Conservation (phyloP, 345 rosid genomes). For the Eucalyptus grandis region DNA sequence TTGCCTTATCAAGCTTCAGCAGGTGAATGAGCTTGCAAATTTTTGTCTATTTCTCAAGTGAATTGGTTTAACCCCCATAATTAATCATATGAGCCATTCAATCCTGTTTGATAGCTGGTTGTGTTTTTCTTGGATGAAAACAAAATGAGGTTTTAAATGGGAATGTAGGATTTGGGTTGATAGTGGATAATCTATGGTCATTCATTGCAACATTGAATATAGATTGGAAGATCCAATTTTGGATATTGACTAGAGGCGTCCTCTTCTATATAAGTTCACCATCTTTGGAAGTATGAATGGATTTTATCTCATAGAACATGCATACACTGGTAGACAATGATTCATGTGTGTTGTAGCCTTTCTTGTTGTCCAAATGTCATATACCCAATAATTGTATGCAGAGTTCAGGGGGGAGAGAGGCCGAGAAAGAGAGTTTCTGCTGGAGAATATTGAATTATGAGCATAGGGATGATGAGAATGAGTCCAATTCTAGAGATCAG, state of each 20-base stretch:
- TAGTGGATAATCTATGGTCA: background rate
- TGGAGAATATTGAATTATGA: background rate
- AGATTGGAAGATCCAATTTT: background rate
- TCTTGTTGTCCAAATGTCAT: background rate
- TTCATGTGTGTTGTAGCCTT: background rate
- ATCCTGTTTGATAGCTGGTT: background rate
- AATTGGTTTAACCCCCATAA: background rate
- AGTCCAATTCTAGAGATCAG: background rate
- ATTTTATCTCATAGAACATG: background rate
- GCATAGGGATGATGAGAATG: background rate
- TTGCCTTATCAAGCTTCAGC: conserved; percentile 80
- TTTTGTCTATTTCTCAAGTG: background rate
- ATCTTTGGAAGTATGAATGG: background rate
- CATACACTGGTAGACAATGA: background rate
- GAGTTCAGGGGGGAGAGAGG: background rate
- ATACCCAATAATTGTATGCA: background rate
- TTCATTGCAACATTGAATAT: background rate
- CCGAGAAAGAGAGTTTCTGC: background rate
- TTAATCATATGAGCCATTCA: background rate
- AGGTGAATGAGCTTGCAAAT: conserved; percentile 20
- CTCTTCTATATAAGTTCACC: background rate
- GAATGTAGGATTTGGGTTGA: background rate
- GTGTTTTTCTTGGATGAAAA: background rate
- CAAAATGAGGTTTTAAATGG: background rate
- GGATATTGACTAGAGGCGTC: background rate